Percentiles rank a stretch among this genome's conserved stretches.
phyloP scores from a whole-genome alignment of 352 stramenopile species.

The Pythium aquatile region DNA sequence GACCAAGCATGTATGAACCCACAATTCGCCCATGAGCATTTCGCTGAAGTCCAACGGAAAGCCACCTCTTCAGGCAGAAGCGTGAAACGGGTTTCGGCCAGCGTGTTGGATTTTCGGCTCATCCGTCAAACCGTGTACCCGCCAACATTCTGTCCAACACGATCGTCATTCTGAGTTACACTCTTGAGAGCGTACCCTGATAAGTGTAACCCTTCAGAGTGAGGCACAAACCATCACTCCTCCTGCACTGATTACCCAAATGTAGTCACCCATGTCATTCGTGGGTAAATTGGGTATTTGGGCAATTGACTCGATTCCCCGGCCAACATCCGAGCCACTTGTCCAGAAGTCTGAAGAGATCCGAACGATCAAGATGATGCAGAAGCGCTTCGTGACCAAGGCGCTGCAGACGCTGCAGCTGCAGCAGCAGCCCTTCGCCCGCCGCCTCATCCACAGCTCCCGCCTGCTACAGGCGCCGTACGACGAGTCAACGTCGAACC shows the following conservation, averaged over 20 bases:
- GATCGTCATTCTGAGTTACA: background rate
- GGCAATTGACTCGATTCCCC: conserved; percentile 16
- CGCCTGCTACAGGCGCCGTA: conserved; percentile 19
- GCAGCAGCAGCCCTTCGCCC: conserved; percentile 7
- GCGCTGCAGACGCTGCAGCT: conserved; percentile 18
- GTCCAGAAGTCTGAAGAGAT: conserved; percentile 9
- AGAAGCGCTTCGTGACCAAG: conserved; percentile 15
- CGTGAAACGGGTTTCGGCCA: conserved; percentile 14
- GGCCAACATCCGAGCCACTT: conserved; percentile 9
- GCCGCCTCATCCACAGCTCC: conserved; percentile 26
- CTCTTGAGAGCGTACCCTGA: background rate
- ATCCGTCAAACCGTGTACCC: conserved; percentile 10
- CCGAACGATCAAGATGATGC: conserved; percentile 21
- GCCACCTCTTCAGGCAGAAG: conserved; percentile 13
- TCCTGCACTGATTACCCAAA: conserved; percentile 3
- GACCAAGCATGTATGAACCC: background rate
- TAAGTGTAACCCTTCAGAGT: background rate
- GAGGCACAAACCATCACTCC: conserved; percentile 10
- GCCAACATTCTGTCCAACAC: conserved; percentile 16
- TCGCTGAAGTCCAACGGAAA: conserved; percentile 1
- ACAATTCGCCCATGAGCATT: background rate
- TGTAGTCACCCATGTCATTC: conserved; percentile 3
- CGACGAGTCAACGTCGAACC: conserved; percentile 25
- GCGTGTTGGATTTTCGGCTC: conserved; percentile 1
- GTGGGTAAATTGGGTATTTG: conserved; percentile 6